A percentile compares a stretch with the other conserved stretches of the same genome.
These are phyloP conservation scores for Fusarium subtropicale DNA, from an alignment of 2,329 filamentous ascomycete species.

Conservation along the genomic window DNA sequence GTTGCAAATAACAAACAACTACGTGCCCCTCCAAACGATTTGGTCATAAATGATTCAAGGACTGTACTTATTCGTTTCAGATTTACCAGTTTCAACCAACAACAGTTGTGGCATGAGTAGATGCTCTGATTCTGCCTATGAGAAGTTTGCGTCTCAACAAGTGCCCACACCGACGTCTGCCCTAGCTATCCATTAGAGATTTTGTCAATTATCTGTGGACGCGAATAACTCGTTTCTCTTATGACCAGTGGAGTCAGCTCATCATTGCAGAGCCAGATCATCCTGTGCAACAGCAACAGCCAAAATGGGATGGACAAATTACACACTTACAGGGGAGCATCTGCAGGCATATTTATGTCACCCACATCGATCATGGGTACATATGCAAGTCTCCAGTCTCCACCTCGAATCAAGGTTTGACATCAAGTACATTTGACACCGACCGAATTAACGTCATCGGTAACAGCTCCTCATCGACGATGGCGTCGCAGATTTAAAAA, in stretches of 20 bases:
- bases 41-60: neutral
- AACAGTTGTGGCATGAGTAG: neutral
- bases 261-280: neutral
- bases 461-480: conserved; percentile 29
- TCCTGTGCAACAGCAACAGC: neutral
- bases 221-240: neutral
- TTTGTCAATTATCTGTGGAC: neutral
- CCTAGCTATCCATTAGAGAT: neutral
- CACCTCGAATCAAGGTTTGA: conserved; percentile 32
- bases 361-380: neutral
- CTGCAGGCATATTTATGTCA: conserved; percentile 16
- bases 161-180: neutral
- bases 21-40: neutral
- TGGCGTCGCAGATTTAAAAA: conserved; percentile 32
- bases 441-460: conserved; percentile 35
- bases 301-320: neutral
- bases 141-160: neutral
- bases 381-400: conserved; percentile 16
- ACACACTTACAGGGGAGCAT: neutral
- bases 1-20: neutral
- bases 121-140: neutral
- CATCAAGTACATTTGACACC: conserved; percentile 25
- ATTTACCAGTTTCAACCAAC: neutral
- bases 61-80: neutral
- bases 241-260: neutral